Base-by-base conservation (phyloP, 2,329 filamentous ascomycete genomes). In the Epichloe elymi region DNA sequence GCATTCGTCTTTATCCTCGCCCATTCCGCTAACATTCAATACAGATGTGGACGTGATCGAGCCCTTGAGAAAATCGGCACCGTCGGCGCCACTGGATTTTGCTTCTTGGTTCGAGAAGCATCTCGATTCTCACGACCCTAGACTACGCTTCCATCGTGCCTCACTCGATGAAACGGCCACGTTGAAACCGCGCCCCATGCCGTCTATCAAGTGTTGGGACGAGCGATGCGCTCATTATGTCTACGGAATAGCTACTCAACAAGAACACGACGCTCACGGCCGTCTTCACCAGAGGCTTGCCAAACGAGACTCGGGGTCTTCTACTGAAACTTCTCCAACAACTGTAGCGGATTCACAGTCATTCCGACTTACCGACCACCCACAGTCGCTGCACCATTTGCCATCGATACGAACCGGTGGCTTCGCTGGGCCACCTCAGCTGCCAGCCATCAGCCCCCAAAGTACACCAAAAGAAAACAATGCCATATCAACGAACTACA, bases 141-240 rank as follows among this genome's bases (percentile, higher is more conserved):
- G 74, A 46, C 65, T 71, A 55, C 70, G 68, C 23, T 64, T 38
- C 47, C 39, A 40, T 40, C 52, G 42, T 38, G 51, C 46, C 40
- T 38, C 42, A 15, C 50, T 46, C 15, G 41, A 49, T 45, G 51
- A 35, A 35, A 48, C 45, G n/a, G 42, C 36, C 42, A 19, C 43
- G 10, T 49, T 46, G 30, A 43, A 17, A 47, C 45, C 26, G 46
- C 50, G 41, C 46, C 44, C 46, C 46, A 49, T 55, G 47, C 61
- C 59, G 33, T 58, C 74, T 11, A 74, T 74, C 61, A 80, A 77
- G 61, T 81, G 78, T 61, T 73, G 68, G 63, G 67, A 79, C 54
- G 73, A 79, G 49, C 67, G 67, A 51, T 81, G 78, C 57, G 63
- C 76, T 53, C 72, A 77, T 60, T 80, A 79, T 61, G 72, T 80